Evolutionary conservation across 192 early-diverging fungal species (phyloP), one percentile per base, ranked within the genome.

Genomic region (Pilobolus umbonatus): DNA sequence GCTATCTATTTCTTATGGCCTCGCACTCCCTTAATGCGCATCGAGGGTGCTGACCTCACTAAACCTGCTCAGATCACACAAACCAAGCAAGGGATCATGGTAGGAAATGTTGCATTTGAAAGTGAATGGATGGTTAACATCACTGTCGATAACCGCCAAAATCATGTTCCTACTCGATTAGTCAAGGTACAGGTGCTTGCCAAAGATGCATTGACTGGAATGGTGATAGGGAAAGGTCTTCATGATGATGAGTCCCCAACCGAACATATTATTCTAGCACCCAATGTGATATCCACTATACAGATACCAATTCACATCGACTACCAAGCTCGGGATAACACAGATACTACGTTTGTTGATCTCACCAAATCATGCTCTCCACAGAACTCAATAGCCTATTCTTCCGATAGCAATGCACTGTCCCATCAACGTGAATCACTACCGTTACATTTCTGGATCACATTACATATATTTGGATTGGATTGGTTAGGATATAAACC

Each of bases 401-500:
- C 40, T 40, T 35, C 48, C 36, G 24, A 51, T 49, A 19, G 42
- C 24, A 6, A 14, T 32, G 39, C 43, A 3, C 14, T 30, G 28
- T 17, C 43, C 38, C 26, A 35, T 30, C 65, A 67, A 30, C 58
- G 28, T 14, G 49, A 71, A 34, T 19, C 65, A 9, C 26, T 73
- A 17, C 58, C 51, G 11, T 35, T 73, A 7, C 51, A 56, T 35
- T 67, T 73, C 44, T 62, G 67, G 47, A 55, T 69, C 26, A 73
- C 55, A 8, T 21, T 73, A 2, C 57, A 59, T 32, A 45, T 72
- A 17, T 72, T 50, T 50, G 60, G 59, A 11, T 34, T 67, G 9
- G 61, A 65, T 34, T 62, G 48, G 34, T 60, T 67, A 47, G 61
- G 61, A 4, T 73, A 67, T 25, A 48, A 58, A 15, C 71, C 71